phyloP scores from a whole-genome alignment of 352 stramenopile species.

The Saprolegnia parasitica region DNA sequence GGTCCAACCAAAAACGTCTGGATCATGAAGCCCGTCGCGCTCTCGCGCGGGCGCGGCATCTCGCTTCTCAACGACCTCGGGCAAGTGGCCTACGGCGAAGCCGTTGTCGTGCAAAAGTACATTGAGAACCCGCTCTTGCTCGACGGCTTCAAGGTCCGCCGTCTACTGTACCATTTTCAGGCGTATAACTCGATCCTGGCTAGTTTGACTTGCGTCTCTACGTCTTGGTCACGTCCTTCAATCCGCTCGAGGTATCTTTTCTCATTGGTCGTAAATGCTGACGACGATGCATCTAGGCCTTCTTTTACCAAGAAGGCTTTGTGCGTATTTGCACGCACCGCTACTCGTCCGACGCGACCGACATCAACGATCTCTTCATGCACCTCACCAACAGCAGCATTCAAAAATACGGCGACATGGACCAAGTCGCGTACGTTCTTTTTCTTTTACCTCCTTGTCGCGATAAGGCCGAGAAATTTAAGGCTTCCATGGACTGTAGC shows the following conservation, averaged over 20 bases:
- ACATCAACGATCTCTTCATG: constrained; percentile 81
- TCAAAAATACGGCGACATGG: constrained; percentile 79
- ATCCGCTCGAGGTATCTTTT: constrained; percentile 62
- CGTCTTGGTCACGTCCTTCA: constrained; percentile 92
- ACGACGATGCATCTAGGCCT: constrained; percentile 37
- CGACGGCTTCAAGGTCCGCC: constrained; percentile 80
- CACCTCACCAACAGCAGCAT: constrained; percentile 95
- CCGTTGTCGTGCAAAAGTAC: constrained; percentile 89
- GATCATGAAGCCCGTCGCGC: constrained; percentile 93
- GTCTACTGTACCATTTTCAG: too few relatives aligned
- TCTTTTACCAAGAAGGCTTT: constrained; percentile 92
- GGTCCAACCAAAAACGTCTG: constrained; percentile 74
- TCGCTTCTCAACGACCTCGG: constrained; percentile 84
- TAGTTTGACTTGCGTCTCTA: constrained; percentile 88
- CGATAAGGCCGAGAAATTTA: constrained; percentile 12
- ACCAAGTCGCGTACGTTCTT: constrained; percentile 35
- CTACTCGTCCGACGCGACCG: constrained; percentile 58
- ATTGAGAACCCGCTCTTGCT: constrained; percentile 83
- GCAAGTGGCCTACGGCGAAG: constrained; percentile 84
- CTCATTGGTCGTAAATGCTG: not conserved
- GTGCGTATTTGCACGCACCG: constrained; percentile 82
- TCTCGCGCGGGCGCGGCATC: constrained; percentile 91
- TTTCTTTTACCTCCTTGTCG: constrained; percentile 15
- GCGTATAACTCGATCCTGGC: not conserved
- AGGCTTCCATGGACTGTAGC: not conserved